Evolutionary conservation across 257 asterid genomes (phyloP), one percentile per base, ranked within the genome.

Genomic region (Petunia axillaris): DNA sequence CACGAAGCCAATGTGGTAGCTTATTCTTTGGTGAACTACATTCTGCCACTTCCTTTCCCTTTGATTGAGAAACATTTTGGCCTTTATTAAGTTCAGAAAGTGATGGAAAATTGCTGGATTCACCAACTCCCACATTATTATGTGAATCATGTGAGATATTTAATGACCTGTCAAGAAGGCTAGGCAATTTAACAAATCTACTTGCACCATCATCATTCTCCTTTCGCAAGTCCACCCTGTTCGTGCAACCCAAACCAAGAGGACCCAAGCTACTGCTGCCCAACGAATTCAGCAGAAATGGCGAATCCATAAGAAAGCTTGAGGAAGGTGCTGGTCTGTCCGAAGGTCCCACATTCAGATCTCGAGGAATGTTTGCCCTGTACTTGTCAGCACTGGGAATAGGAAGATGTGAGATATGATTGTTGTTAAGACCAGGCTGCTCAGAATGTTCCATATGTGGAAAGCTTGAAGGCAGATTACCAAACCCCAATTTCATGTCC

Each of bases 1-100:
- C 97, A 81, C 95, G 90, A 80, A 95, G 99, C 99, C 99, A 95
- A 81, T 95, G 98, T 38, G 99, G 99, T 55, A 95, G 91, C 67
- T 68, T 79, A 64, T 88, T 89, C 88, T 89, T 88, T 1, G 88
- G 81, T 73, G 93, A 88, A 76, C 80, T 38, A 79, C 78, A 57
- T 60, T 78, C 82, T 37, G 65, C 91, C 78, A 86, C 93, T 80
- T 86, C 95, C 86, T 91, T 90, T 41, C 97, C 99, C 83, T 89
- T 88, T 6, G 82, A 83, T 48, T 80, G 86, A 43, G 85, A 64
- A 77, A 14, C 81, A 76, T 75, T 80, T 75, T 82, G 84, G 65
- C 77, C 83, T 75, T 78, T 83, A 78, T 40, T 82, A 66, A 39
- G 79, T 81, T 81, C 85, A 16, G 87, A 75, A 75, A 76, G 70